phyloP scores from a whole-genome alignment of 2,329 filamentous ascomycete species.

The Ophiostoma angusticollis region DNA sequence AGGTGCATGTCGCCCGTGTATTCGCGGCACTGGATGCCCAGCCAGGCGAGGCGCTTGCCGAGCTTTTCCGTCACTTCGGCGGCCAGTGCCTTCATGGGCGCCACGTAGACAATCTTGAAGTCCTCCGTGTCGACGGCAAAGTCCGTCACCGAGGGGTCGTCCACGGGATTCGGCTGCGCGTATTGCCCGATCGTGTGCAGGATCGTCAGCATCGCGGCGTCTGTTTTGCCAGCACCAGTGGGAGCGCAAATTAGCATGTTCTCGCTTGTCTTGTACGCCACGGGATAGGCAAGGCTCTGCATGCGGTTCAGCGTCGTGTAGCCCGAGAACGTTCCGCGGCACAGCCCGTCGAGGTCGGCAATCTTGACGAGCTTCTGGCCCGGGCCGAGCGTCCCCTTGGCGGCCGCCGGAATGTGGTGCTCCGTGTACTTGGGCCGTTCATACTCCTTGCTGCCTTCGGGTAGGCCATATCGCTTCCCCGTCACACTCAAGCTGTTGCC shows the following conservation, averaged over 20 bases:
- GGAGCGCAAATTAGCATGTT: slow-evolving; percentile 99
- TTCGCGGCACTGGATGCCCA: slow-evolving; percentile 83
- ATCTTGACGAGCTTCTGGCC: slow-evolving; percentile 70
- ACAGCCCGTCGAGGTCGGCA: slow-evolving; percentile 74
- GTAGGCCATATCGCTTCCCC: slow-evolving; percentile 74
- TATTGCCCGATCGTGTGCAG: slow-evolving; percentile 84
- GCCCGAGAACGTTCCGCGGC: slow-evolving; percentile 79
- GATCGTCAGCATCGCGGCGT: slow-evolving; percentile 93
- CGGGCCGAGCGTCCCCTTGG: slow-evolving; percentile 58
- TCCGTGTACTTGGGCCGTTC: slow-evolving; percentile 78
- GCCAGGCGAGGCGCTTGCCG: slow-evolving; percentile 81
- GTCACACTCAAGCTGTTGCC: slow-evolving; percentile 73
- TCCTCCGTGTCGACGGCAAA: slow-evolving; percentile 75
- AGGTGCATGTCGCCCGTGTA: slow-evolving; percentile 98
- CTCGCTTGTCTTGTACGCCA: slow-evolving; percentile 90
- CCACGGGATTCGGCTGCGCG: slow-evolving; percentile 63
- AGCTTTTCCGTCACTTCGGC: slow-evolving; percentile 94
- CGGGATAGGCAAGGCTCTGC: slow-evolving; percentile 92
- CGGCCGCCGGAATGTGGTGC: slow-evolving; percentile 70
- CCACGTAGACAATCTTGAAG: slow-evolving; percentile 98
- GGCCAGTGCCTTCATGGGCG: slow-evolving; percentile 95
- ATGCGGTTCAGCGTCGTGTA: slow-evolving; percentile 93
- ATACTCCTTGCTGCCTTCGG: slow-evolving; percentile 56
- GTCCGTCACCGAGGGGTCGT: slow-evolving; percentile 58
- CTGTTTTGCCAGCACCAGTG: slow-evolving; percentile 96